Evolutionary conservation across 169 alveolate species (phyloP).

Genomic region (Eimeria falciformis): DNA sequence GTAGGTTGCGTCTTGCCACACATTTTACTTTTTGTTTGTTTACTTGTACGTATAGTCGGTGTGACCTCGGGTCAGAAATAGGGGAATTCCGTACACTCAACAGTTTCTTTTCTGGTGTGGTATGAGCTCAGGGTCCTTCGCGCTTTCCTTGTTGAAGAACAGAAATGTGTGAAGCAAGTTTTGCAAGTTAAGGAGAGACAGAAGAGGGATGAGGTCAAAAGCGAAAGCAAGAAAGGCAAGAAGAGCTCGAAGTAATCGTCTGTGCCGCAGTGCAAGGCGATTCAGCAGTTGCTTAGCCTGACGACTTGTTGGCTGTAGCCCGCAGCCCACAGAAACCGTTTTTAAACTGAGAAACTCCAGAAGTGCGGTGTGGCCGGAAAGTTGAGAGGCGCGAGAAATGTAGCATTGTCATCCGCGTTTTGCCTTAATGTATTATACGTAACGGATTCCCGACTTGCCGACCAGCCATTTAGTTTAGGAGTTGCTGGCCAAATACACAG

Average conservation of each 20-base stretch:
- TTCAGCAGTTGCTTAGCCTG: no score
- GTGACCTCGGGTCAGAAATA: not conserved
- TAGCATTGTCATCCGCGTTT: no score
- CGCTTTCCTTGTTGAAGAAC: slow-evolving; percentile 94
- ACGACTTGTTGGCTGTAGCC: no score
- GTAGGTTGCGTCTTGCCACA: slow-evolving; percentile 32
- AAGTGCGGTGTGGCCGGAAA: not conserved
- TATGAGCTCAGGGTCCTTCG: slow-evolving; percentile 87
- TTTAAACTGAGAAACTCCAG: not conserved
- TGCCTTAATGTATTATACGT: no score
- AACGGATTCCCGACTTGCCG: no score
- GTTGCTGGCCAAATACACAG: no score
- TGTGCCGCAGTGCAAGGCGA: not conserved
- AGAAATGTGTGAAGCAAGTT: slow-evolving; percentile 90
- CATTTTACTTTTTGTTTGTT: not conserved
- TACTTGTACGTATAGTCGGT: not conserved
- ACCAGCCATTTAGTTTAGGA: no score
- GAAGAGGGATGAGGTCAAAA: slow-evolving; percentile 84
- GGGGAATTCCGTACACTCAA: not conserved
- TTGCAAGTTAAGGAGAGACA: slow-evolving; percentile 85
- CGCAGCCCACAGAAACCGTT: no score
- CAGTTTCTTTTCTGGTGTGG: not conserved
- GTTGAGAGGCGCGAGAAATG: not conserved
- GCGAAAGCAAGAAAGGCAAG: slow-evolving; percentile 80
- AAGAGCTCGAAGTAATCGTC: slow-evolving; percentile 52